A percentile compares a stretch with the other conserved stretches of the same genome.
These are phyloP conservation scores for Suillus brevipes DNA, from an alignment of 768 basidiomycete species.

Conservation along the genomic window DNA sequence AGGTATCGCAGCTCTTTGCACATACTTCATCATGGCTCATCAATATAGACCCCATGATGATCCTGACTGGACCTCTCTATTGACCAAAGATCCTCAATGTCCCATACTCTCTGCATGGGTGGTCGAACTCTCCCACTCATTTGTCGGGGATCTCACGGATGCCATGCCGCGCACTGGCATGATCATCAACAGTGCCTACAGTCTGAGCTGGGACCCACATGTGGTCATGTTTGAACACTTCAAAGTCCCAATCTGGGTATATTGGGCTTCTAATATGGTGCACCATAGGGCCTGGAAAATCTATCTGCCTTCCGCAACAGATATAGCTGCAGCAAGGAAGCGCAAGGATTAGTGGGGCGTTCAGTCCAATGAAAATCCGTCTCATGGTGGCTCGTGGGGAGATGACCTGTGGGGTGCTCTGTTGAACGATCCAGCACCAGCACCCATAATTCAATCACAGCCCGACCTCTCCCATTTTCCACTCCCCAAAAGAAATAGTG, in stretches of 20 bases:
- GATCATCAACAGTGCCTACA: not conserved
- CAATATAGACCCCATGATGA: no score
- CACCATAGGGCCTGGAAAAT: no score
- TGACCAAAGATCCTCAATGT: not conserved
- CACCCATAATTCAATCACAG: no score
- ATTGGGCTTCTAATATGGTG: not conserved
- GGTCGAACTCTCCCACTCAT: not conserved
- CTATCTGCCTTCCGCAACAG: no score
- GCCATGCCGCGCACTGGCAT: not conserved
- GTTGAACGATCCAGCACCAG: no score
- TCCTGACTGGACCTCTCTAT: not conserved
- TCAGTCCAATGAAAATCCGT: no score
- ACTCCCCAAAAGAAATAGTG: not conserved
- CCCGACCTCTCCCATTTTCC: not conserved
- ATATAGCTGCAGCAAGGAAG: no score
- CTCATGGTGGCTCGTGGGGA: no score
- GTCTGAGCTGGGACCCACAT: not conserved
- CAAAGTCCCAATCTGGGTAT: not conserved
- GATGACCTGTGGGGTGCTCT: no score
- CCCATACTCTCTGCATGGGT: not conserved
- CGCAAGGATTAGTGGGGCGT: no score
- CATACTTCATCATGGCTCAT: no score
- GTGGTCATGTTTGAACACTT: not conserved
- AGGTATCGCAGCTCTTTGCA: no score
- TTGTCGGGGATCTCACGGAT: not conserved